Conservation (phyloP, 305 asterid genomes). For the Solanum chacoense region DNA sequence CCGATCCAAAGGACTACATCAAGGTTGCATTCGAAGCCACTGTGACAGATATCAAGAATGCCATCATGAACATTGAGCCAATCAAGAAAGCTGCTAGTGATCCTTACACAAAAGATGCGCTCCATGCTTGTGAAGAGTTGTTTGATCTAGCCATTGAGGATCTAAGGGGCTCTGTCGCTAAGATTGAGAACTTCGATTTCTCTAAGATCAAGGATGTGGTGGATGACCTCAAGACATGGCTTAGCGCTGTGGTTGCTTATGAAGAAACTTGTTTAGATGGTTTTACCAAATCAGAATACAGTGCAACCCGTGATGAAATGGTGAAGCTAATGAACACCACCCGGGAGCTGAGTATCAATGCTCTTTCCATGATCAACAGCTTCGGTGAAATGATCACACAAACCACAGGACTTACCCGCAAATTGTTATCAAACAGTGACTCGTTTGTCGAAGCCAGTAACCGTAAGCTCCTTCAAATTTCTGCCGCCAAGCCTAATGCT, state of each 20-base stretch:
- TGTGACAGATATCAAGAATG: not conserved
- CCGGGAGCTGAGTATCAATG: constrained; percentile 38
- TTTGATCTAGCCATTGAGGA: constrained; percentile 32
- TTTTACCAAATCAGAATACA: constrained; percentile 34
- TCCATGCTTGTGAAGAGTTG: constrained; percentile 23
- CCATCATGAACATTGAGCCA: not conserved
- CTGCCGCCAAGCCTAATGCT: constrained; percentile 18
- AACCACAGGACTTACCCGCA: constrained; percentile 20
- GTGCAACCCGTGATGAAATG: constrained; percentile 54
- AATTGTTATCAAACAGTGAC: constrained; percentile 12
- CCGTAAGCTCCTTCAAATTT: constrained; percentile 27
- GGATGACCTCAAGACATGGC: constrained; percentile 47
- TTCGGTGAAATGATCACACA: constrained; percentile 3
- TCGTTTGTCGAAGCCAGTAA: constrained; percentile 9
- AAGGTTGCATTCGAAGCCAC: not conserved
- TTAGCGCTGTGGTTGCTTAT: constrained; percentile 39
- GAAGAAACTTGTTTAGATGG: constrained; percentile 58
- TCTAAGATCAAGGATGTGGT: constrained; percentile 14
- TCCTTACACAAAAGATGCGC: not conserved
- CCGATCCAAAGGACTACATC: not conserved
- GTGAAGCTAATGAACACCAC: constrained; percentile 26
- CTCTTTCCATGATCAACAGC: constrained; percentile 32
- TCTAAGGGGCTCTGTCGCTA: constrained; percentile 11
- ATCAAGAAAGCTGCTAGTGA: not conserved
- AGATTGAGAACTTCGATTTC: constrained; percentile 19